These are phyloP conservation scores for Spathaspora boniae DNA, from an alignment of 805 yeast genomes.

Conservation along the genomic window DNA sequence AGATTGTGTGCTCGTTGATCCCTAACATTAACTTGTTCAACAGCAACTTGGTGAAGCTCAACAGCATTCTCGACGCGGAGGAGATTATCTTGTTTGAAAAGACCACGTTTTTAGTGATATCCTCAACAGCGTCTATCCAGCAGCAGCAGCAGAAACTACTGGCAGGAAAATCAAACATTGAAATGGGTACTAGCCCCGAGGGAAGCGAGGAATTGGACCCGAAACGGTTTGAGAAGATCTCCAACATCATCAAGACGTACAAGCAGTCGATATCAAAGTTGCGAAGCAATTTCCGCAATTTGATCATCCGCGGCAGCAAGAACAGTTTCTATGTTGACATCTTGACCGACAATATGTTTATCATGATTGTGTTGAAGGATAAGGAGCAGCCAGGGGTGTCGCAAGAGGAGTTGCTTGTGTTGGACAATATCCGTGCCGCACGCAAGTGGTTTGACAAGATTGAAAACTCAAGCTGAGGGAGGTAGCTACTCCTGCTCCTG, in stretches of 20 bases:
- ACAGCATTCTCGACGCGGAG: constrained; percentile 72
- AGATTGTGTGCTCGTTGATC: constrained; percentile 88
- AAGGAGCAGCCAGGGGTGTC: constrained; percentile 38
- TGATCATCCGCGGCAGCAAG: constrained; percentile 62
- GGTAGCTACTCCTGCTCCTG: too few species aligned
- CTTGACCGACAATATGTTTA: constrained; percentile 57
- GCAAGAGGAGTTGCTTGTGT: constrained; percentile 44
- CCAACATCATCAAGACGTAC: constrained; percentile 89
- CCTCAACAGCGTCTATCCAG: constrained; percentile 49
- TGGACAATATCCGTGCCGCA: constrained; percentile 58
- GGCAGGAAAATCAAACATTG: too few species aligned
- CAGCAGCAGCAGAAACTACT: constrained; percentile 17
- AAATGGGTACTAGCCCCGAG: neutral
- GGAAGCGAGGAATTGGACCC: constrained; percentile 57
- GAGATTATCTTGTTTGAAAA: constrained; percentile 91
- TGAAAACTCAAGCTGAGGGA: too few species aligned
- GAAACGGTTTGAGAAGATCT: constrained; percentile 88
- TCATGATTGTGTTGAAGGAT: constrained; percentile 55
- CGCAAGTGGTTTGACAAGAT: constrained; percentile 50
- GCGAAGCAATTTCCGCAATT: constrained; percentile 76
- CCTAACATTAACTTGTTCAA: constrained; percentile 87
- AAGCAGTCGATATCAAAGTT: constrained; percentile 88
- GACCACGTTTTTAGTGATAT: constrained; percentile 83
- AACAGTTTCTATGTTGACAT: constrained; percentile 49
- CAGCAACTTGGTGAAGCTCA: constrained; percentile 67